Base-by-base conservation (phyloP, 2,329 filamentous ascomycete genomes). In the Penicillium hesseltinei region DNA sequence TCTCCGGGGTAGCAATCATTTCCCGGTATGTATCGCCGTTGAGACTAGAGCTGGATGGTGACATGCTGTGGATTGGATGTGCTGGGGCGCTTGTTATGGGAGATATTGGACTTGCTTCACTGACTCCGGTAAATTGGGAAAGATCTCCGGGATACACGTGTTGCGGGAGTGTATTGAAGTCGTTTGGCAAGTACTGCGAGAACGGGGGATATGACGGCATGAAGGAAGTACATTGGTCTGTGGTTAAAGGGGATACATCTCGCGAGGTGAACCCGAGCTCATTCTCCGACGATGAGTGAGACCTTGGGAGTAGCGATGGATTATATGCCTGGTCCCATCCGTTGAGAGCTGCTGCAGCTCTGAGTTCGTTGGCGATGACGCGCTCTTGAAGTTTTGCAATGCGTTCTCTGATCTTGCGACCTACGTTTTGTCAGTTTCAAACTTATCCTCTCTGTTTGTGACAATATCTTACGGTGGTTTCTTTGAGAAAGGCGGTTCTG, bases 311-410 rank as follows among this genome's bases (percentile, higher is more conserved):
- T 0, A 58, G 48, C 4, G 63, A 58, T 33, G 63, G 46, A 5
- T 56, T 59, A 23, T 57, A 66, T 5, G 61, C 47, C 36, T 64
- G 67, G 25, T 68, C 64, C 70, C 69, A 72, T 23, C 68, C 65
- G 36, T 70, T 66, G 2, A 70, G 52, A 23, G 56, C 65, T 3
- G 70, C 69, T 2, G 67, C 66, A 1, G 70, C 70, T 48, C 67
- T 61, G 1, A 73, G 64, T 47, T 73, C 70, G 50, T 69, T 73
- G 8, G 70, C 71, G 11, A 73, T 69, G 5, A 73, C 71, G 2
- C 70, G 69, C 36, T 73, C 71, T 56, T 73, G 71, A 2, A 73
- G 66, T 50, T 72, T 73, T 19, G 70, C 68, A 44, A 73, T 72
- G 6, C 71, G 68, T 31, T 73, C 71, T 44, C 71, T 62, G 36